These are phyloP conservation scores for Penicillium antarcticum DNA, from an alignment of 495 filamentous ascomycete genomes.

Conservation along the genomic window DNA sequence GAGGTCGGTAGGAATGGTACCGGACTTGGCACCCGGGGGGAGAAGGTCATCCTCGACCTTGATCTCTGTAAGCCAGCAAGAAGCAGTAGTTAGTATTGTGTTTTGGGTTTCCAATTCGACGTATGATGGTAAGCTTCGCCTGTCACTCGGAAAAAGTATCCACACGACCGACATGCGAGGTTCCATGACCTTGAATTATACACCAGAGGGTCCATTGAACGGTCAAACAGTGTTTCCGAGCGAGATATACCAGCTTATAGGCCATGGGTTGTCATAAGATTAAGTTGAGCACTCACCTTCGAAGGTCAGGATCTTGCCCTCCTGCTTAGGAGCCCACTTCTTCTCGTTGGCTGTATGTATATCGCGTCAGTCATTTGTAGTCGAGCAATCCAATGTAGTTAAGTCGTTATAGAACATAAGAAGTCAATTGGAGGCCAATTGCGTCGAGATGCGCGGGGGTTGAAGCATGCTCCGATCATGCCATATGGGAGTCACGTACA, in stretches of 20 bases:
- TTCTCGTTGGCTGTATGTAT: slow-evolving; percentile 30
- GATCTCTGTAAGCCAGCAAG: slow-evolving; percentile 62
- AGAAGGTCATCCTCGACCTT: slow-evolving; percentile 76
- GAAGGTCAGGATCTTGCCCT: slow-evolving; percentile 45
- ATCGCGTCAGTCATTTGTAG: slow-evolving; percentile 25
- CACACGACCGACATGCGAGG: slow-evolving; percentile 10
- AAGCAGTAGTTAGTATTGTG: slow-evolving; percentile 1
- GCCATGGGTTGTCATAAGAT: slow-evolving; percentile 13
- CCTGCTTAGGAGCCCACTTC: slow-evolving; percentile 34
- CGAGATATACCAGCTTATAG: not conserved
- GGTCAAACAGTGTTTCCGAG: not conserved
- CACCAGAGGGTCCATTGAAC: not conserved
- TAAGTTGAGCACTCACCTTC: slow-evolving; percentile 36
- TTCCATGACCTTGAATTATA: slow-evolving; percentile 3
- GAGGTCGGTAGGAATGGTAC: slow-evolving; percentile 86
- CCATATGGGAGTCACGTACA: slow-evolving; percentile 39
- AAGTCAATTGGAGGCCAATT: slow-evolving; percentile 27
- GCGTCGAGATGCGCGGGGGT: slow-evolving; percentile 8
- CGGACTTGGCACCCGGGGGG: slow-evolving; percentile 72
- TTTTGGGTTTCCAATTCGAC: not conserved
- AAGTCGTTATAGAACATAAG: not conserved
- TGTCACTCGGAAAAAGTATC: slow-evolving; percentile 10
- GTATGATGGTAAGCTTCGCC: not conserved
- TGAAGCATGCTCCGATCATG: slow-evolving; percentile 24
- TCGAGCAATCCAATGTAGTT: too few species aligned